Percentiles rank a stretch among this genome's conserved stretches.
These are phyloP conservation scores for Wickerhamiella pararugosa DNA, from an alignment of 1,139 yeast species.

Conservation along the genomic window DNA sequence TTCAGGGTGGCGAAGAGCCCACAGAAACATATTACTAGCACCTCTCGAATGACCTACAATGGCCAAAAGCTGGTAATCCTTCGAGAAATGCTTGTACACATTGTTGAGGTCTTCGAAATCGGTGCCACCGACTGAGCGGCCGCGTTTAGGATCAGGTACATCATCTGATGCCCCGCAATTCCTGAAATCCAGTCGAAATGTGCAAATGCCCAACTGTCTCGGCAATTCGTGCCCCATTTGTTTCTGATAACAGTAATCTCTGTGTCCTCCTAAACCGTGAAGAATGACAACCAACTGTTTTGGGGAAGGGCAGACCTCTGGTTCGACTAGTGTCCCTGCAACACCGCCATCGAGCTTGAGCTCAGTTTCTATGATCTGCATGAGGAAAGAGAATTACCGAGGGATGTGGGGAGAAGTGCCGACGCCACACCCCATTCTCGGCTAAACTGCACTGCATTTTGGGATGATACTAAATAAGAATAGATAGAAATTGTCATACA, in stretches of 20 bases:
- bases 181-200: slow-evolving; percentile 63
- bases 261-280: slow-evolving; percentile 85
- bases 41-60: slow-evolving; percentile 76
- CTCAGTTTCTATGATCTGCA: too few species aligned
- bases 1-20: slow-evolving; percentile 37
- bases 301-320: too few species aligned
- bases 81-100: slow-evolving; percentile 24
- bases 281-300: slow-evolving; percentile 29
- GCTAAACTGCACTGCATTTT: too few species aligned
- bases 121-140: slow-evolving; percentile 39
- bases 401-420: too few species aligned
- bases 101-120: slow-evolving; percentile 55
- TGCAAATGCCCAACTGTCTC: slow-evolving; percentile 40
- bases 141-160: slow-evolving; percentile 24
- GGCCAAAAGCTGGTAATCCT: slow-evolving; percentile 30
- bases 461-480: too few species aligned
- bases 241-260: slow-evolving; percentile 63
- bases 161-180: slow-evolving; percentile 70
- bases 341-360: too few species aligned
- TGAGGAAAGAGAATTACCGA: too few species aligned
- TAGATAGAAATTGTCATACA: too few species aligned
- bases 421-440: too few species aligned
- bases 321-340: too few species aligned
- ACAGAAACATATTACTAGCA: slow-evolving; percentile 53
- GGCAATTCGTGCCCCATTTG: slow-evolving; percentile 48